Percentiles rank a stretch among this genome's conserved stretches.
These are phyloP conservation scores for Dimargaris xerosporica DNA, from an alignment of 192 early-diverging fungal genomes.

Conservation along the genomic window DNA sequence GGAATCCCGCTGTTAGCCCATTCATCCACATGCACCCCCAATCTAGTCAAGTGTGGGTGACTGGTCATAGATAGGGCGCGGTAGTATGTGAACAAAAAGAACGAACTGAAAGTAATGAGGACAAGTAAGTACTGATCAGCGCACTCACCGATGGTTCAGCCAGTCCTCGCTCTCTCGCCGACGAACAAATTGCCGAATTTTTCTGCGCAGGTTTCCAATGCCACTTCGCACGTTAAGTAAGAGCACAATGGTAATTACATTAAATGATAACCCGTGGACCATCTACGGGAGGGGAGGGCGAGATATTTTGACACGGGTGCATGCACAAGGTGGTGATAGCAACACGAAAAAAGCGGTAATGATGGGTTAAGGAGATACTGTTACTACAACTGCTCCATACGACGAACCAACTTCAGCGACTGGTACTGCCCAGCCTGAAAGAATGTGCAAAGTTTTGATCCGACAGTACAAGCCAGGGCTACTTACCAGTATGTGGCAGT, in stretches of 20 bases:
- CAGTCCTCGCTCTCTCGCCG: slow-evolving; percentile 2
- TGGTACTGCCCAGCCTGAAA: neutral
- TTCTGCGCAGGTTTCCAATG: neutral
- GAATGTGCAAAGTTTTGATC: neutral
- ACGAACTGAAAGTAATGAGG: neutral
- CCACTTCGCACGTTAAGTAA: slow-evolving; percentile 6
- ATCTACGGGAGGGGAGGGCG: too few species aligned
- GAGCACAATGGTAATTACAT: neutral
- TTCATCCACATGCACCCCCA: neutral
- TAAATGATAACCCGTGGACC: slow-evolving; percentile 1
- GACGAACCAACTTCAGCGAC: neutral
- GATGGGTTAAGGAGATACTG: neutral
- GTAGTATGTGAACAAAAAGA: neutral
- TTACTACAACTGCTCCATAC: neutral
- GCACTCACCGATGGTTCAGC: neutral
- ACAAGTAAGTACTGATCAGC: too few species aligned
- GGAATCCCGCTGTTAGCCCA: neutral
- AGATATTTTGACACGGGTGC: too few species aligned
- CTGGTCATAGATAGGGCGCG: neutral
- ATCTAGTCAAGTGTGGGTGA: neutral
- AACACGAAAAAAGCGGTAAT: neutral
- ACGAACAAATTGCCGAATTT: neutral
- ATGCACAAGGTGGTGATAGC: neutral
- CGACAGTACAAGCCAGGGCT: neutral
- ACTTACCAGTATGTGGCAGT: slow-evolving; percentile 2